These are phyloP conservation scores for Backusella tarrabulga DNA, from an alignment of 192 early-diverging fungal species.

Conservation along the genomic window DNA sequence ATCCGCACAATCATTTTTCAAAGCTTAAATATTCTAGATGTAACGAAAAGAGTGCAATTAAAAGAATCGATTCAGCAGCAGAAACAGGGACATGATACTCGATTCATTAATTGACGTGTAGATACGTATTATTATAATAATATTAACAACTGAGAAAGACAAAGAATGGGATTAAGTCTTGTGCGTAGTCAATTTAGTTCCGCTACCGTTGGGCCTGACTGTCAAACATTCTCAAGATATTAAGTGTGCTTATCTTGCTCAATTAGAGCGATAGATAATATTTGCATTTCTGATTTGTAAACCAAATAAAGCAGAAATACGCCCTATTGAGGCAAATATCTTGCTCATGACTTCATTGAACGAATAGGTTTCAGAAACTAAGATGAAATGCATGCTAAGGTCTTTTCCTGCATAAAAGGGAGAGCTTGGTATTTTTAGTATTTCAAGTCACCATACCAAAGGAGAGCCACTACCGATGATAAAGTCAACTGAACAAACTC, in stretches of 20 bases:
- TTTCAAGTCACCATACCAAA: neutral
- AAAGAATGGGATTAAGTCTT: too few species aligned
- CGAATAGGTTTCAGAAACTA: neutral
- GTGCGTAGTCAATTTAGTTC: too few species aligned
- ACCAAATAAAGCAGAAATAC: neutral
- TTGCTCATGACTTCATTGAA: neutral
- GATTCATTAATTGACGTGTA: neutral
- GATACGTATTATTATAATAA: too few species aligned
- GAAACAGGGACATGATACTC: neutral
- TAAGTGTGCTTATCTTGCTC: too few species aligned
- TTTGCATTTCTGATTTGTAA: neutral
- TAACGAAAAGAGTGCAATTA: neutral
- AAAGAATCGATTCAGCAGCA: neutral
- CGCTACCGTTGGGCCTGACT: too few species aligned
- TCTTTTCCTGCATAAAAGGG: neutral
- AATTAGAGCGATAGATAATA: too few species aligned
- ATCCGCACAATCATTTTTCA: neutral
- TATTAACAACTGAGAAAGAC: too few species aligned
- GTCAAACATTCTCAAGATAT: too few species aligned
- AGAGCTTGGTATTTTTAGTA: neutral
- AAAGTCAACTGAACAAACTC: neutral
- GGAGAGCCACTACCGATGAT: neutral
- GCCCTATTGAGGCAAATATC: neutral
- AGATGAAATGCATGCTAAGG: neutral
- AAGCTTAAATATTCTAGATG: neutral